phyloP scores from a whole-genome alignment of 2,329 filamentous ascomycete species.

The Venturia oleaginea region DNA sequence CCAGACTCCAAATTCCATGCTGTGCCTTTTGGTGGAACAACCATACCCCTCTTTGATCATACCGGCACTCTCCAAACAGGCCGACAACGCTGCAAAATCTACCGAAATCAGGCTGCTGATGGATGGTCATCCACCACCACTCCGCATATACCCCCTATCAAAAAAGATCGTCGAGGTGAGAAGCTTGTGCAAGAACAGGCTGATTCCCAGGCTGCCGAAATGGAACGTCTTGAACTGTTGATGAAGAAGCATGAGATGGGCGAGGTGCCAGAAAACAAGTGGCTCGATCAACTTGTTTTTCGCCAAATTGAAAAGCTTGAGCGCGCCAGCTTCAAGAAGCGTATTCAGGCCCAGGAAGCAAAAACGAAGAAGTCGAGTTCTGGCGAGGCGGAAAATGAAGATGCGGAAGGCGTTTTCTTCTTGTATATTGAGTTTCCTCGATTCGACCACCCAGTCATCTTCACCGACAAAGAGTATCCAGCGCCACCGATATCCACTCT shows the following conservation, averaged over 20 bases:
- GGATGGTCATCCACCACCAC: constrained; percentile 73
- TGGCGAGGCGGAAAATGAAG: constrained; percentile 26
- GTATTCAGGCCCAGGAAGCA: constrained; percentile 49
- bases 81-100: constrained; percentile 79
- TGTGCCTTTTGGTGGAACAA: constrained; percentile 90
- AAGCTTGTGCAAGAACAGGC: constrained; percentile 7
- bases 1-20: constrained; percentile 63
- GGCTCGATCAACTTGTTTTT: constrained; percentile 93
- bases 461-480: constrained; percentile 87
- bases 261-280: constrained; percentile 84
- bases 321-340: constrained; percentile 27
- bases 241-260: constrained; percentile 99
- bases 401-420: constrained; percentile 57
- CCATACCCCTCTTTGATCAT: constrained; percentile 80
- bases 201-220: constrained; percentile 68
- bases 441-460: constrained; percentile 93
- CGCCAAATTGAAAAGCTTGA: constrained; percentile 69
- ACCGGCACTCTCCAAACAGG: constrained; percentile 89
- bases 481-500: constrained; percentile 73
- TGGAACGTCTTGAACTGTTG: constrained; percentile 78
- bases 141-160: constrained; percentile 54
- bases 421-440: constrained; percentile 86
- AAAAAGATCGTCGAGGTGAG: constrained; percentile 33
- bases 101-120: constrained; percentile 76
- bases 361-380: constrained; percentile 21